phyloP scores from a whole-genome alignment of 495 filamentous ascomycete genomes.

The Podospora comata region DNA sequence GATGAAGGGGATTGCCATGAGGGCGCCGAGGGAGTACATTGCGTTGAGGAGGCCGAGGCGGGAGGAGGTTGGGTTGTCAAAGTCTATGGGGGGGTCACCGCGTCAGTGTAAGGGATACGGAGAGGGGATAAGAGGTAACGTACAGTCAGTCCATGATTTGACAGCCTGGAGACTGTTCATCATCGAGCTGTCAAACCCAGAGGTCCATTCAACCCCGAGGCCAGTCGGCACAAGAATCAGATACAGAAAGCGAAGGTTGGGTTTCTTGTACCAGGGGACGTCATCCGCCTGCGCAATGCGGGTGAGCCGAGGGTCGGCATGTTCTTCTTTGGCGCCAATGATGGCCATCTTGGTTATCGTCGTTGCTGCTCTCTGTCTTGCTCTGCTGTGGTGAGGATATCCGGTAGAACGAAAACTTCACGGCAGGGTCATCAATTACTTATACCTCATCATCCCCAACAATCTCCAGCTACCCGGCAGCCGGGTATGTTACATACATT shows the following conservation, averaged over 20 bases:
- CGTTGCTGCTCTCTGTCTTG: background rate
- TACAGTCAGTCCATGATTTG: conserved; percentile 54
- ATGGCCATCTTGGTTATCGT: conserved; percentile 21
- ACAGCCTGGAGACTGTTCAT: conserved; percentile 64
- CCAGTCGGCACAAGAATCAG: conserved; percentile 60
- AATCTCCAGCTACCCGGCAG: background rate
- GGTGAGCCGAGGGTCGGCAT: conserved; percentile 39
- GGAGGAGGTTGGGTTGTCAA: conserved; percentile 36
- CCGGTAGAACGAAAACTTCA: background rate
- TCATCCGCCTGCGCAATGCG: conserved; percentile 50
- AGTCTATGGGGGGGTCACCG: conserved; percentile 25
- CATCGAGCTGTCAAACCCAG: conserved; percentile 62
- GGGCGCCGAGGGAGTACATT: conserved; percentile 42
- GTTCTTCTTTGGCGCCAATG: conserved; percentile 28
- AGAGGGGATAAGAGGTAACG: conserved; percentile 17
- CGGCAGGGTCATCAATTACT: background rate
- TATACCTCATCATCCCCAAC: background rate
- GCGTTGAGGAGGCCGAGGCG: conserved; percentile 41
- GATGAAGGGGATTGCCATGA: conserved; percentile 54
- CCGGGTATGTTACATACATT: background rate
- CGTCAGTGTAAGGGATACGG: background rate
- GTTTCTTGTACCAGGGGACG: conserved; percentile 60
- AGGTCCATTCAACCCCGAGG: conserved; percentile 66
- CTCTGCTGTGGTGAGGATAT: background rate
- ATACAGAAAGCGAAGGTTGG: conserved; percentile 60